These are phyloP conservation scores for Aspergillus pseudoglaucus DNA, from an alignment of 2,329 filamentous ascomycete genomes.

Conservation along the genomic window DNA sequence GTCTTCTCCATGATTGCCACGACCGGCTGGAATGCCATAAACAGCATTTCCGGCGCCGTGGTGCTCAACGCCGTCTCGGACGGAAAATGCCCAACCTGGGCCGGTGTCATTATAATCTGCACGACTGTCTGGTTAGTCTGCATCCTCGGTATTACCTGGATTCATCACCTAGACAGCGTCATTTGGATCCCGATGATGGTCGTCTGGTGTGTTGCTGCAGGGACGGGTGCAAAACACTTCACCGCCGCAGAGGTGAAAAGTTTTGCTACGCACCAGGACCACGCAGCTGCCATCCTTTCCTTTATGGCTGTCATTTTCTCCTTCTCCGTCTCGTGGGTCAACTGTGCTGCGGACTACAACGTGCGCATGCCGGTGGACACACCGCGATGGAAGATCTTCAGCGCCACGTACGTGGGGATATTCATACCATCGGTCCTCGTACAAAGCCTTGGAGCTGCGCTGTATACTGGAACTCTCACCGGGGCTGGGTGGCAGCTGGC, in stretches of 20 bases:
- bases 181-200: constrained; percentile 33
- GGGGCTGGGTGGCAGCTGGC: constrained; percentile 22
- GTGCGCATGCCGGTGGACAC: constrained; percentile 33
- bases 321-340: constrained; percentile 33
- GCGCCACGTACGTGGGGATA: constrained; percentile 7
- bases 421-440: constrained; percentile 26
- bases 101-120: constrained; percentile 33
- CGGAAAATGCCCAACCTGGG: constrained; percentile 31
- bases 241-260: constrained; percentile 19
- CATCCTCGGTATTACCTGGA: constrained; percentile 32
- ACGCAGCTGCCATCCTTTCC: constrained; percentile 27
- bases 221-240: constrained; percentile 29
- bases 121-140: constrained; percentile 33
- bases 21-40: constrained; percentile 35
- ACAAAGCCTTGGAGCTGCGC: constrained; percentile 26
- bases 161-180: constrained; percentile 31
- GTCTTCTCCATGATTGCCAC: constrained; percentile 33
- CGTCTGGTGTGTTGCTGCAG: constrained; percentile 34
- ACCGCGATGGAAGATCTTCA: constrained; percentile 26
- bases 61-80: constrained; percentile 31
- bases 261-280: constrained; percentile 18
- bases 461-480: constrained; percentile 25
- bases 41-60: constrained; percentile 32
- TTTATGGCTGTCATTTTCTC: constrained; percentile 34
- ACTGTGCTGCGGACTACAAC: constrained; percentile 34